Evolutionary conservation across 495 filamentous ascomycete genomes (phyloP).

Genomic region (Sordaria brevicollis): DNA sequence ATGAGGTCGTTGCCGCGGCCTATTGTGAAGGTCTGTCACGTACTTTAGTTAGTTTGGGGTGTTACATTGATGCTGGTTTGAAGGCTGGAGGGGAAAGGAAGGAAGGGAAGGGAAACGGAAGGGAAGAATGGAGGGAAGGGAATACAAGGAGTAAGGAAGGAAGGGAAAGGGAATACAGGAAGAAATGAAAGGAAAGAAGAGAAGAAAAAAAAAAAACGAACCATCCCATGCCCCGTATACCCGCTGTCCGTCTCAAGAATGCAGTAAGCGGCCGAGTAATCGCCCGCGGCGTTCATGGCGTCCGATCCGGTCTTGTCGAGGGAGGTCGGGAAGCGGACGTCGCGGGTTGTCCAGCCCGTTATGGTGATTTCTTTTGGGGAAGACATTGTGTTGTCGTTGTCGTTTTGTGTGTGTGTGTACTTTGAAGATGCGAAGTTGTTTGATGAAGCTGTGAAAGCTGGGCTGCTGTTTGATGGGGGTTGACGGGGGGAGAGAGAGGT

Average conservation of each 20-base stretch:
- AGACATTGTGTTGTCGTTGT: constrained; percentile 21
- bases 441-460: too few species aligned
- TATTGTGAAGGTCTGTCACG: constrained; percentile 78
- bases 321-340: constrained; percentile 91
- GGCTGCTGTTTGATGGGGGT: not conserved
- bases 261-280: constrained; percentile 90
- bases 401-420: not conserved
- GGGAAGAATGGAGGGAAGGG: too few species aligned
- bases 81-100: too few species aligned
- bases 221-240: constrained; percentile 78
- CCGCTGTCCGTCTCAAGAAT: constrained; percentile 73
- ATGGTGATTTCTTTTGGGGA: constrained; percentile 54
- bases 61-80: too few species aligned
- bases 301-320: constrained; percentile 92
- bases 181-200: not conserved
- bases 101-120: too few species aligned
- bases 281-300: constrained; percentile 92
- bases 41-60: not conserved
- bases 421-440: too few species aligned
- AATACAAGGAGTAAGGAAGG: too few species aligned
- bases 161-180: too few species aligned
- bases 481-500: not conserved
- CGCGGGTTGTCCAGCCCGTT: constrained; percentile 66
- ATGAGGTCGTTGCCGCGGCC: constrained; percentile 93
- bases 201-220: constrained; percentile 23